phyloP scores from a whole-genome alignment of 208 protist genomes.

The Crithidia acanthocephali region DNA sequence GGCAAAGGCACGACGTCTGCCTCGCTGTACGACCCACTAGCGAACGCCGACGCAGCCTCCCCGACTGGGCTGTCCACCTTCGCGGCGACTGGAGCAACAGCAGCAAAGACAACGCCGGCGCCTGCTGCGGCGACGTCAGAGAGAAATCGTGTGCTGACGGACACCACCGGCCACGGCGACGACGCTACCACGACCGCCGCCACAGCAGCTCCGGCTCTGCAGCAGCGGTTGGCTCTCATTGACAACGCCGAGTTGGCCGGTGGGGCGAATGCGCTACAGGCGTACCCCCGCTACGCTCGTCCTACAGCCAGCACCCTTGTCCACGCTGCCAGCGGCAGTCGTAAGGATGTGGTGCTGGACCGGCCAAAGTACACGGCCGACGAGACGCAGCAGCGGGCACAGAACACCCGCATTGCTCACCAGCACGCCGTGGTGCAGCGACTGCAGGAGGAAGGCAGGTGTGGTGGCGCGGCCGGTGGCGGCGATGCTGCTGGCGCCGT shows the following conservation, averaged over 20 bases:
- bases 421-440: slow-evolving; percentile 64
- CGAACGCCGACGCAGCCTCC: background rate
- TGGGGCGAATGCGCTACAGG: slow-evolving; percentile 28
- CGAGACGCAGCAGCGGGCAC: slow-evolving; percentile 33
- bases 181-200: background rate
- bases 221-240: slow-evolving; percentile 46
- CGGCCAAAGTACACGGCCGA: slow-evolving; percentile 58
- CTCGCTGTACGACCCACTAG: slow-evolving; percentile 7
- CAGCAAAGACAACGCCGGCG: too few relatives aligned
- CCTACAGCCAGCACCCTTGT: slow-evolving; percentile 68
- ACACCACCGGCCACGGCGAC: background rate
- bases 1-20: background rate
- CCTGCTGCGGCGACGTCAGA: background rate
- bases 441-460: slow-evolving; percentile 12
- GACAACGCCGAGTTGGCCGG: slow-evolving; percentile 65
- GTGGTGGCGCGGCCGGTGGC: too few relatives aligned
- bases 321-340: slow-evolving; percentile 48
- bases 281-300: slow-evolving; percentile 61
- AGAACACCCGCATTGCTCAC: slow-evolving; percentile 58
- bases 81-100: too few relatives aligned
- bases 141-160: background rate
- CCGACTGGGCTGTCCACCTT: too few relatives aligned
- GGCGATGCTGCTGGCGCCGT: background rate
- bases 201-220: slow-evolving; percentile 16
- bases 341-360: slow-evolving; percentile 39